phyloP scores from a whole-genome alignment of 2,329 filamentous ascomycete species.

The Daldinia sp. region DNA sequence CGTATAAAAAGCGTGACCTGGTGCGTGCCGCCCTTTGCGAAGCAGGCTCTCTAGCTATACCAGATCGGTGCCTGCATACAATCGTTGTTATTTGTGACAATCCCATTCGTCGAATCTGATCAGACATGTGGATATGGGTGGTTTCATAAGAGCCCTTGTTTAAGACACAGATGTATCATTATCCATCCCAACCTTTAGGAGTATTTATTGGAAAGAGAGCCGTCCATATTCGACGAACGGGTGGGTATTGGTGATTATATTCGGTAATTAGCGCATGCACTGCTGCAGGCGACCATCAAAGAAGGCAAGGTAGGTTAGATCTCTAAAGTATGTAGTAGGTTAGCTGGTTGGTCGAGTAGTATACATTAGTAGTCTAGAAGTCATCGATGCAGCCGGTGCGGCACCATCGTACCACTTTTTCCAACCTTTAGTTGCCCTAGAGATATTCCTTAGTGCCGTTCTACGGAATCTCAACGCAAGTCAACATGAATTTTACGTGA shows the following conservation, averaged over 20 bases:
- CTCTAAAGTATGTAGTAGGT: too few species aligned
- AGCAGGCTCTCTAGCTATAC: not conserved
- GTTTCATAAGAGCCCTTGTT: constrained; percentile 1
- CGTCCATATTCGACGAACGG: not conserved
- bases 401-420: not conserved
- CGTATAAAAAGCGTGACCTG: constrained; percentile 6
- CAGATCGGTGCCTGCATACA: constrained; percentile 2
- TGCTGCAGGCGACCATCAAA: not conserved
- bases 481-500: not conserved
- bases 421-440: not conserved
- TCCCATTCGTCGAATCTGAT: constrained; percentile 1
- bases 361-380: not conserved
- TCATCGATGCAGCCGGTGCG: not conserved
- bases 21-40: constrained; percentile 8
- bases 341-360: too few species aligned
- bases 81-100: constrained; percentile 9
- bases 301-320: not conserved
- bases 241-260: not conserved
- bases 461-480: not conserved
- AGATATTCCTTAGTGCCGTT: not conserved
- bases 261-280: constrained; percentile 8
- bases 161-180: constrained; percentile 20
- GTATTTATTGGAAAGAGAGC: not conserved
- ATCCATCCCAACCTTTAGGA: not conserved
- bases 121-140: constrained; percentile 18